Evolutionary conservation across 257 asterid species (phyloP).

Genomic region (Rehmannia glutinosa): DNA sequence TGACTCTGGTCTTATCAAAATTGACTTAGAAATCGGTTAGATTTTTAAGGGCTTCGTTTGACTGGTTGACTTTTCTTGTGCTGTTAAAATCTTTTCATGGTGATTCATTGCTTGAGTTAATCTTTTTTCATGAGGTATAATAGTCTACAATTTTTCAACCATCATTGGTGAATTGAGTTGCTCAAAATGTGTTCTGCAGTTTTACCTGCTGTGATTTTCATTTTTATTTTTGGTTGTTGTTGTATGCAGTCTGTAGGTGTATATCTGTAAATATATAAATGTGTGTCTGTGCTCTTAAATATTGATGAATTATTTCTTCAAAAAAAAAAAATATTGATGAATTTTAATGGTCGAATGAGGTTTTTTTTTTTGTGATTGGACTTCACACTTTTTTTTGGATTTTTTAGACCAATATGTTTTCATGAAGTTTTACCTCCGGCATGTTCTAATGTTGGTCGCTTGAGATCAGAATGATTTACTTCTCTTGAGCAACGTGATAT

Average conservation of each 20-base stretch:
- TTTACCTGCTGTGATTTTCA: not conserved
- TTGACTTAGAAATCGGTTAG: not conserved
- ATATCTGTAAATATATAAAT: not conserved
- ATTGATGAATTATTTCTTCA: not conserved
- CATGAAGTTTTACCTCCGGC: not conserved
- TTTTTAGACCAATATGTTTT: not conserved
- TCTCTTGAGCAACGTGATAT: not conserved
- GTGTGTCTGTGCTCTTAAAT: not conserved
- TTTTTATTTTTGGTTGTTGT: not conserved
- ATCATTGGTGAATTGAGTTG: constrained; percentile 4
- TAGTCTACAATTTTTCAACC: not conserved
- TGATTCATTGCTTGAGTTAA: not conserved
- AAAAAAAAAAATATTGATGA: too few species aligned
- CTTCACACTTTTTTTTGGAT: not conserved
- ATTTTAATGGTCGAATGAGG: constrained; percentile 5
- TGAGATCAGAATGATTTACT: not conserved
- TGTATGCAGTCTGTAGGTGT: not conserved
- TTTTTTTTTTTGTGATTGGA: not conserved
- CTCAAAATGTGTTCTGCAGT: constrained; percentile 10
- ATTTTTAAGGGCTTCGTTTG: constrained; percentile 1
- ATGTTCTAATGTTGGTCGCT: not conserved
- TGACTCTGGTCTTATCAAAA: constrained; percentile 5
- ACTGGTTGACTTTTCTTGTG: constrained; percentile 10
- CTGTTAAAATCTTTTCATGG: not conserved
- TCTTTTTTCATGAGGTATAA: not conserved